Percentiles rank a stretch among this genome's conserved stretches.
Evolutionary conservation across 2,329 filamentous ascomycete species (phyloP).

Genomic region (Penicillium occitanis): DNA sequence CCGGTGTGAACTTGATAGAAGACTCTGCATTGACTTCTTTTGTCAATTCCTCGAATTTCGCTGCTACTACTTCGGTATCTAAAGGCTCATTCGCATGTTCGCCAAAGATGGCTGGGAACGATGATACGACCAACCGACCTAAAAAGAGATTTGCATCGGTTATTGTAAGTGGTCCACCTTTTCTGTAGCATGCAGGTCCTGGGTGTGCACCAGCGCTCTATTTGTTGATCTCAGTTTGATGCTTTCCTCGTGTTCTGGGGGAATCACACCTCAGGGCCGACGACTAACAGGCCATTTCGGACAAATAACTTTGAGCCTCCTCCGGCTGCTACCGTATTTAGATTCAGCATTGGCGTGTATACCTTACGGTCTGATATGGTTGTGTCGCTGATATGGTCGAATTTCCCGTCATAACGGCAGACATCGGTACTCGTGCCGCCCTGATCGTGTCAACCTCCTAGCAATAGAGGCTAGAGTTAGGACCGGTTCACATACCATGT

Average conservation of each 20-base stretch:
- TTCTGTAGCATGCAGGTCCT: constrained; percentile 85
- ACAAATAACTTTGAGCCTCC: constrained; percentile 72
- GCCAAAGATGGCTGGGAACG: constrained; percentile 92
- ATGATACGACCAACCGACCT: constrained; percentile 77
- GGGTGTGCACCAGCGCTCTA: constrained; percentile 79
- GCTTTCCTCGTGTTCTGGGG: neutral
- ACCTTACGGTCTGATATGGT: constrained; percentile 88
- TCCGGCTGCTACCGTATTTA: constrained; percentile 89
- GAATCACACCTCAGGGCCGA: constrained; percentile 66
- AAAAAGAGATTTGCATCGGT: constrained; percentile 88
- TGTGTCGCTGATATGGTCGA: constrained; percentile 90
- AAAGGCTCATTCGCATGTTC: constrained; percentile 76
- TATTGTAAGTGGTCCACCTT: constrained; percentile 82
- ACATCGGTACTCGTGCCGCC: constrained; percentile 83
- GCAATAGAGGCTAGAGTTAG: no score
- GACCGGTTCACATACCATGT: constrained; percentile 58
- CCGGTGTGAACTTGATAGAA: constrained; percentile 23
- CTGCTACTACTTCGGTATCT: constrained; percentile 69
- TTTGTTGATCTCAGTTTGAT: neutral
- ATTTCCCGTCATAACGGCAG: constrained; percentile 78
- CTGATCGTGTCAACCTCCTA: neutral
- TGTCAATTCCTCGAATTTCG: constrained; percentile 70
- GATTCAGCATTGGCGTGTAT: constrained; percentile 86
- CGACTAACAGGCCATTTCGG: constrained; percentile 81
- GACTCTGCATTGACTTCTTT: constrained; percentile 71